Evolutionary conservation across 179 eudicot species (phyloP), one percentile per base, ranked within the genome.

Genomic region (Gypsophila paniculata): DNA sequence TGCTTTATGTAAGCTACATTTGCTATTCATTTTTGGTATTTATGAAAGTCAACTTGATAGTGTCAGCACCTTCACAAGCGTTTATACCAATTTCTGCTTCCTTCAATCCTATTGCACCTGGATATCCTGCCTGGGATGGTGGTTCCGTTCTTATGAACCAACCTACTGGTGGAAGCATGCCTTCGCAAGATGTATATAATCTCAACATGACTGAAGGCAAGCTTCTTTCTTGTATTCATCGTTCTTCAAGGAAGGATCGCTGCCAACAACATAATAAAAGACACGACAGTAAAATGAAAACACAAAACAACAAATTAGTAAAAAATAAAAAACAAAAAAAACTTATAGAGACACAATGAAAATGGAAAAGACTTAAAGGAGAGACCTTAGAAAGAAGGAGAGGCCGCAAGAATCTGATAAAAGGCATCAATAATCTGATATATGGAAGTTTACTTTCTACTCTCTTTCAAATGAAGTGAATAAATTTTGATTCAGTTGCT

Each of bases 61-160:
- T 84, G 74, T 75, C 87, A 74, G 68, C 71, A 57, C 90, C 85
- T 25, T 51, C 87, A 38, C 89, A 89, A 77, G 81, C 86, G 57
- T 77, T 92, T 48, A 70, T 86, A 79, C 75, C 74, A 53, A 85
- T 80, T 82, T 86, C 89, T 77, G 79, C 91, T 72, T 76, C 90
- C 19, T 61, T 85, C 72, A 87, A 80, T 80, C 76, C 87, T 72
- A 72, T 89, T 65, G 82, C 86, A 71, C 84, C 85, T 70, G 92
- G 90, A 55, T 90, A 85, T 78, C 82, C 87, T 74, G 76, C 85
- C 11, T 87, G 95, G 98, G 89, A 88, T 77, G 96, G 91, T 72
- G 59, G 91, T 79, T 81, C 90, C 44, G 68, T 80, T 73, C 83
- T 85, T 55, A 80, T 84, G 61, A 82, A 80, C 80, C 49, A 77